Evolutionary conservation across 495 filamentous ascomycete genomes (phyloP).

Genomic region (Penicillium manginii): DNA sequence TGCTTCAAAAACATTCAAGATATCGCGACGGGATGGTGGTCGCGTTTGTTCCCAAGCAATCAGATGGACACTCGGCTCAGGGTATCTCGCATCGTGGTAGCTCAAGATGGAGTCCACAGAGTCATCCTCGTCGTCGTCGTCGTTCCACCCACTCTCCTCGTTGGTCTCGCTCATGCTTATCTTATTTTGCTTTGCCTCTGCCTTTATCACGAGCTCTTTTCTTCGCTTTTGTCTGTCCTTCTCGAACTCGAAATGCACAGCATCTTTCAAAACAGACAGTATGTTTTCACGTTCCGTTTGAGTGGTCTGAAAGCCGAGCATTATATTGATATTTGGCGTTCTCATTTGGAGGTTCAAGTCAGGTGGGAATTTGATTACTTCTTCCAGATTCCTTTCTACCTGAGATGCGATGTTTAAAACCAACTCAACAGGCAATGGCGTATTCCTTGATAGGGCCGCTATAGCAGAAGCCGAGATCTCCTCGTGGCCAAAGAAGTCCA

Average conservation of each 20-base stretch:
- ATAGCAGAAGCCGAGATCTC: not conserved
- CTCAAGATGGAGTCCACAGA: not conserved
- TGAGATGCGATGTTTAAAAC: not conserved
- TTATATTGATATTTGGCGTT: constrained; percentile 5
- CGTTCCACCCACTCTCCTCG: too few relatives aligned
- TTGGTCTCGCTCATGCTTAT: too few relatives aligned
- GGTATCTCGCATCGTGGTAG: not conserved
- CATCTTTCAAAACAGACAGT: not conserved
- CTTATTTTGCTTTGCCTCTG: not conserved
- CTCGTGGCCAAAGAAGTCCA: not conserved
- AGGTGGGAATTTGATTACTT: not conserved
- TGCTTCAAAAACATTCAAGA: not conserved
- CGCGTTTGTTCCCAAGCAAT: constrained; percentile 14
- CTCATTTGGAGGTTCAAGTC: not conserved
- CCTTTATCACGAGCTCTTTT: not conserved
- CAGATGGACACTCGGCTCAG: not conserved
- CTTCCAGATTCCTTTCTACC: not conserved
- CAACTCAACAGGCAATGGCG: constrained; percentile 4
- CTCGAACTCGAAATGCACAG: not conserved
- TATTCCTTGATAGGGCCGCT: not conserved
- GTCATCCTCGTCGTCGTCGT: not conserved
- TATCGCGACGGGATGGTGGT: constrained; percentile 3
- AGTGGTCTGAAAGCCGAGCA: constrained; percentile 9
- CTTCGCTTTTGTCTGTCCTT: not conserved
- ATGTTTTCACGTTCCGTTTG: constrained; percentile 5